phyloP scores from a whole-genome alignment of 805 yeast species.

The Yarrowia alimentaria region DNA sequence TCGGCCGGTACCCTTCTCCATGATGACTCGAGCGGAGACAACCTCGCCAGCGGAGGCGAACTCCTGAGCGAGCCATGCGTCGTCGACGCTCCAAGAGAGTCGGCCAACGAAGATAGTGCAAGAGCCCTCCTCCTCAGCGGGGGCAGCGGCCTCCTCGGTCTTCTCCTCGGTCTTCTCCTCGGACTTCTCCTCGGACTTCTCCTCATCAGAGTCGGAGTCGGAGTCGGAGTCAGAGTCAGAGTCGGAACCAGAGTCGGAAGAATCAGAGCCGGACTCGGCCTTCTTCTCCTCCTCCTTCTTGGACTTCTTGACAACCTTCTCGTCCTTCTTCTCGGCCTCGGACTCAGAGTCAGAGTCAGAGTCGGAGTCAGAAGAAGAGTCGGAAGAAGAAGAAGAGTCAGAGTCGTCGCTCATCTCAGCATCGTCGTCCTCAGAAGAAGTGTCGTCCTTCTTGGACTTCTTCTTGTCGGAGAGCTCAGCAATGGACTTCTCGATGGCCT shows the following conservation, averaged over 20 bases:
- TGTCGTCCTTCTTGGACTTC: constrained; percentile 31
- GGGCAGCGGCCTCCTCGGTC: constrained; percentile 34
- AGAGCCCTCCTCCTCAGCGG: constrained; percentile 48
- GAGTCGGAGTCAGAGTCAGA: constrained; percentile 37
- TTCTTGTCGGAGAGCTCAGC: constrained; percentile 28
- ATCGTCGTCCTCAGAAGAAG: constrained; percentile 35
- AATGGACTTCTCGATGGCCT: constrained; percentile 17
- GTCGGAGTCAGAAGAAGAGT: constrained; percentile 28
- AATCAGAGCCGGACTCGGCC: constrained; percentile 37
- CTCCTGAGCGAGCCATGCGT: constrained; percentile 86
- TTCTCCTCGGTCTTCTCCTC: constrained; percentile 56
- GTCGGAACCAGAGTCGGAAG: constrained; percentile 33
- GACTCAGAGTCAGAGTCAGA: constrained; percentile 30
- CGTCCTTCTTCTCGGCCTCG: constrained; percentile 41
- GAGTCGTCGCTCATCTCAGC: constrained; percentile 39
- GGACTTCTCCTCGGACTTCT: constrained; percentile 43
- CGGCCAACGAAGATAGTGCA: constrained; percentile 95
- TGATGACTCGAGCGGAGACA: constrained; percentile 89
- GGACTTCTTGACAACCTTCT: constrained; percentile 58
- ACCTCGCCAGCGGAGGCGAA: constrained; percentile 78
- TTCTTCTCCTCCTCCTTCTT: constrained; percentile 42
- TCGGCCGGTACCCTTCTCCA: constrained; percentile 87
- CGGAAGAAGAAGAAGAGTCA: constrained; percentile 36
- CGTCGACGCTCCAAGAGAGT: constrained; percentile 95
- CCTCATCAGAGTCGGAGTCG: constrained; percentile 41